These are phyloP conservation scores for Sechiopsis laciniata DNA, from an alignment of 306 rosid species.

Conservation along the genomic window DNA sequence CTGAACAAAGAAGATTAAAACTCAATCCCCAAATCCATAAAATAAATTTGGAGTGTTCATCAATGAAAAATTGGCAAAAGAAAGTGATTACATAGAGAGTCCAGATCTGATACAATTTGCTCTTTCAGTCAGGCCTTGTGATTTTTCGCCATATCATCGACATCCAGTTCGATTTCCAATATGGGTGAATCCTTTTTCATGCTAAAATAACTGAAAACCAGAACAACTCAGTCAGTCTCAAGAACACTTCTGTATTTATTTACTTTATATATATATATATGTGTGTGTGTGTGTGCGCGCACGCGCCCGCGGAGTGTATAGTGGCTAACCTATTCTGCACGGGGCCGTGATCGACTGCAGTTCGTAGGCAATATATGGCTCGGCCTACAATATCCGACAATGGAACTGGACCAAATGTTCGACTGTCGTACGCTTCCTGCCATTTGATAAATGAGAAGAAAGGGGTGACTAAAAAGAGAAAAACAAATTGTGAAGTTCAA, in stretches of 20 bases:
- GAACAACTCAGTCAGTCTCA: conserved; percentile 25
- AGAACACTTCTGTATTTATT: background rate
- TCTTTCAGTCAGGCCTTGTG: conserved; percentile 55
- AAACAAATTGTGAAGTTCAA: background rate
- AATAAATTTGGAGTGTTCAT: conserved; percentile 14
- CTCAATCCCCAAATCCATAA: conserved; percentile 14
- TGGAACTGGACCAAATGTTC: conserved; percentile 82
- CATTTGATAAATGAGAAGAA: conserved; percentile 24
- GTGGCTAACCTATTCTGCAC: conserved; percentile 68
- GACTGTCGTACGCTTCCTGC: conserved; percentile 92
- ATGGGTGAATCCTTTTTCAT: conserved; percentile 63
- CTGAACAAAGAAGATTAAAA: background rate
- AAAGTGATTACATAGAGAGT: conserved; percentile 20
- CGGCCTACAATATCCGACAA: conserved; percentile 83
- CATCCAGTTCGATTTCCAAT: conserved; percentile 74
- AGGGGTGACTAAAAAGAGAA: background rate
- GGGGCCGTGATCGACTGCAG: conserved; percentile 93
- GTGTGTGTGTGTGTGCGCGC: no score
- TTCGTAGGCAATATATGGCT: conserved; percentile 77
- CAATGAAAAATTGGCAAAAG: conserved; percentile 28
- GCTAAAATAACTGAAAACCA: conserved; percentile 44
- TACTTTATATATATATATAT: background rate
- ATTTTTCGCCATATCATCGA: conserved; percentile 81
- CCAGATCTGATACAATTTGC: conserved; percentile 30
- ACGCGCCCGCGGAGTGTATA: no score